phyloP scores from a whole-genome alignment of 352 stramenopile species.

The Globisporangium acanthophoron region DNA sequence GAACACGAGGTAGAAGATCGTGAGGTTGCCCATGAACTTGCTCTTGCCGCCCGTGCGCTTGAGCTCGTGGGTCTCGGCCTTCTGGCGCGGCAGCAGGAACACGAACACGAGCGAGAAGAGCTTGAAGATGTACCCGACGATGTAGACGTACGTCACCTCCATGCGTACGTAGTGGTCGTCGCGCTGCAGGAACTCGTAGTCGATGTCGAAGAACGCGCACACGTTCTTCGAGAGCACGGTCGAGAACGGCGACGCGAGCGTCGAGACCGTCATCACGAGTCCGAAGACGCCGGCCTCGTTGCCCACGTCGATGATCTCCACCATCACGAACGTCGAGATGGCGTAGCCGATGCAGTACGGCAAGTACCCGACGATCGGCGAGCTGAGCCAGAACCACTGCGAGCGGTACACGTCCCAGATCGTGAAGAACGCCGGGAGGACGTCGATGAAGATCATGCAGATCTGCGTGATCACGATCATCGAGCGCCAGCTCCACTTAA shows the following conservation, averaged over 20 bases:
- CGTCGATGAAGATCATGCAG: slow-evolving; percentile 13
- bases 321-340: slow-evolving; percentile 14
- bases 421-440: slow-evolving; percentile 23
- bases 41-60: slow-evolving; percentile 19
- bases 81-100: slow-evolving; percentile 20
- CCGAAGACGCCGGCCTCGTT: slow-evolving; percentile 20
- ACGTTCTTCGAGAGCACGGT: slow-evolving; percentile 16
- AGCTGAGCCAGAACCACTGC: slow-evolving; percentile 33
- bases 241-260: slow-evolving; percentile 17
- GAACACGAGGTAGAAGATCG: slow-evolving; percentile 13
- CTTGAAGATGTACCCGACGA: slow-evolving; percentile 16
- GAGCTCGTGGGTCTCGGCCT: slow-evolving; percentile 19
- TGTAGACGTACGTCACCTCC: slow-evolving; percentile 21
- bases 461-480: slow-evolving; percentile 35
- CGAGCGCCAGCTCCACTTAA: slow-evolving; percentile 51
- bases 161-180: slow-evolving; percentile 17
- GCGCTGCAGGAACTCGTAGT: slow-evolving; percentile 11
- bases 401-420: slow-evolving; percentile 28
- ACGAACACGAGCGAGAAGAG: slow-evolving; percentile 19
- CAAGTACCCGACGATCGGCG: slow-evolving; percentile 17
- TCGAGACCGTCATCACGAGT: slow-evolving; percentile 19
- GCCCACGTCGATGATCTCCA: slow-evolving; percentile 19
- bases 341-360: slow-evolving; percentile 13
- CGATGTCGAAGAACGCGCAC: slow-evolving; percentile 12
- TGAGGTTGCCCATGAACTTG: slow-evolving; percentile 16